These are phyloP conservation scores for Tephrocybe sp. DNA, from an alignment of 768 basidiomycete species.

Conservation along the genomic window DNA sequence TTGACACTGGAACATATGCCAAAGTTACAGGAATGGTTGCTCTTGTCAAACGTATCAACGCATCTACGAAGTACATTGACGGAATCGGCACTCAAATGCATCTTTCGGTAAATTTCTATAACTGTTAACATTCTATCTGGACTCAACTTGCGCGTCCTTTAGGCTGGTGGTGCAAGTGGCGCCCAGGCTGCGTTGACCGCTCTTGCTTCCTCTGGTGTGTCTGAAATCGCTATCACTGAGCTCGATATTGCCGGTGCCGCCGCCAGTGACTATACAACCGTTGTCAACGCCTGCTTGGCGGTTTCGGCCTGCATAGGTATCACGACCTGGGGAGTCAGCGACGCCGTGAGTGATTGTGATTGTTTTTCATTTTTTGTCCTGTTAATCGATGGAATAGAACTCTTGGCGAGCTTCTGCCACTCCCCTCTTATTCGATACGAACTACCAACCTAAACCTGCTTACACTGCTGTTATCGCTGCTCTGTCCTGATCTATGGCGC, in stretches of 20 bases:
- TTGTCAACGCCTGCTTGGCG: slow-evolving; percentile 47
- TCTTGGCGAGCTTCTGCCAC: slow-evolving; percentile 25
- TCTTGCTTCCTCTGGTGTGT: slow-evolving; percentile 39
- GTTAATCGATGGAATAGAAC: slow-evolving; percentile 17
- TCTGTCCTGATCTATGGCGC: slow-evolving; percentile 4
- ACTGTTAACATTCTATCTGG: background rate
- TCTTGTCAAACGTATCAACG: slow-evolving; percentile 39
- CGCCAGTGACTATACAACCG: slow-evolving; percentile 42
- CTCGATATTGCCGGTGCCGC: slow-evolving; percentile 40
- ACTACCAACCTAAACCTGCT: slow-evolving; percentile 26
- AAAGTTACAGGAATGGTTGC: slow-evolving; percentile 40
- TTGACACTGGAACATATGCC: slow-evolving; percentile 50
- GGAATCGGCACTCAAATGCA: slow-evolving; percentile 54
- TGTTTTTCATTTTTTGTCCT: background rate
- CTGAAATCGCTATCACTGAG: slow-evolving; percentile 51
- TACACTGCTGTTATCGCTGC: slow-evolving; percentile 23
- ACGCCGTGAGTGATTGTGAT: slow-evolving; percentile 31
- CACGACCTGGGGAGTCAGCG: slow-evolving; percentile 51
- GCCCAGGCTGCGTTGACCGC: slow-evolving; percentile 41
- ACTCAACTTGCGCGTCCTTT: background rate
- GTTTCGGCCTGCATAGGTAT: slow-evolving; percentile 44
- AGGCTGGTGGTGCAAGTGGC: slow-evolving; percentile 41
- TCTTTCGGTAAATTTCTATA: slow-evolving; percentile 23
- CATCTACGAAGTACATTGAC: slow-evolving; percentile 40
- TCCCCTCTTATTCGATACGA: slow-evolving; percentile 28